These are phyloP conservation scores for Piloderma croceum DNA, from an alignment of 768 basidiomycete genomes.

Conservation along the genomic window DNA sequence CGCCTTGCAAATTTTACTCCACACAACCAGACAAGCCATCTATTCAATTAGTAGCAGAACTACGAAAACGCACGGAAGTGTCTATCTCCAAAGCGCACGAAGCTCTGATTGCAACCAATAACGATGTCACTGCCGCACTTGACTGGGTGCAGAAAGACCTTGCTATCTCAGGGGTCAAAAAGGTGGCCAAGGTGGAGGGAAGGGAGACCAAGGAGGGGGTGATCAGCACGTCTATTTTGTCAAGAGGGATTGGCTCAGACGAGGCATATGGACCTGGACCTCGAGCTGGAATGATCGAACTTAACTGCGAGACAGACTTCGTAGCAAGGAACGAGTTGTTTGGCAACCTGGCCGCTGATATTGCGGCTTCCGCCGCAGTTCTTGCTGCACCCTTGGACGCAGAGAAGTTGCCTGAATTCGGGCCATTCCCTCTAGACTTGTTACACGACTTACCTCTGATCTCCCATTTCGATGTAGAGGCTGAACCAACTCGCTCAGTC, in stretches of 20 bases:
- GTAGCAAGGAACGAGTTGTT: slow-evolving; percentile 86
- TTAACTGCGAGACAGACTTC: slow-evolving; percentile 97
- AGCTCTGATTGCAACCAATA: slow-evolving; percentile 69
- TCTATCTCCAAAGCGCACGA: slow-evolving; percentile 86
- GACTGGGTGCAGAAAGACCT: slow-evolving; percentile 79
- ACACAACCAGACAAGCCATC: slow-evolving; percentile 51
- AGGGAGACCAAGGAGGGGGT: slow-evolving; percentile 74
- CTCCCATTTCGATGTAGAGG: slow-evolving; percentile 32
- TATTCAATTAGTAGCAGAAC: slow-evolving; percentile 75
- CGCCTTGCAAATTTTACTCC: slow-evolving; percentile 38
- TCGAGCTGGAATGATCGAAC: slow-evolving; percentile 84
- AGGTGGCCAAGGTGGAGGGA: slow-evolving; percentile 79
- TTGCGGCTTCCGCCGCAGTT: slow-evolving; percentile 81
- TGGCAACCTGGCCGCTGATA: slow-evolving; percentile 64
- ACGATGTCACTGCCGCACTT: slow-evolving; percentile 69
- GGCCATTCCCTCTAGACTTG: slow-evolving; percentile 45
- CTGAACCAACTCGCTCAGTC: slow-evolving; percentile 43
- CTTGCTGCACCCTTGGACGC: slow-evolving; percentile 45
- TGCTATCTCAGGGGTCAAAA: slow-evolving; percentile 61
- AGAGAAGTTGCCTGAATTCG: slow-evolving; percentile 35
- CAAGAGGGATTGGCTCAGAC: slow-evolving; percentile 46
- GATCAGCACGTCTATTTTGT: slow-evolving; percentile 69
- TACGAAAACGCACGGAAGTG: slow-evolving; percentile 76
- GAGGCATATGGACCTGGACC: slow-evolving; percentile 46
- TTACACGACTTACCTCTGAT: slow-evolving; percentile 67